Conservation (phyloP, 73 alveolate genomes). For the Uronychia setigera region DNA sequence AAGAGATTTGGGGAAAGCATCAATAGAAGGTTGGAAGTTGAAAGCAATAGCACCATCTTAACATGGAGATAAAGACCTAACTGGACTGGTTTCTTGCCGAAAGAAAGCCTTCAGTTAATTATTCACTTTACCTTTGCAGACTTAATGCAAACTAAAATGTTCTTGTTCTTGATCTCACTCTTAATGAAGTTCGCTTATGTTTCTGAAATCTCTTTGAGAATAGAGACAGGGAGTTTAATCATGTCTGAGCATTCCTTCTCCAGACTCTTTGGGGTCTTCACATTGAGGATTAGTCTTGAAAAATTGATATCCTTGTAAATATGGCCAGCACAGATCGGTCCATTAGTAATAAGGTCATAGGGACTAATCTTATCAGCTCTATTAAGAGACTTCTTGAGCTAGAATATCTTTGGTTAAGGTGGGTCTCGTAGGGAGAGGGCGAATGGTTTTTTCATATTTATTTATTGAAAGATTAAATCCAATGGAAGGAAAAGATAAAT, state of each 20-base stretch:
- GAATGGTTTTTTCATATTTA: slow-evolving; percentile 1
- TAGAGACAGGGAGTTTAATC: not conserved
- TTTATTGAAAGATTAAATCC: not conserved
- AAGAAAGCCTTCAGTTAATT: not conserved
- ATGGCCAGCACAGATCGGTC: not conserved
- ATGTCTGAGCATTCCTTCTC: not conserved
- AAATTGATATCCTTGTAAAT: not conserved
- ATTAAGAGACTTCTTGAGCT: not conserved
- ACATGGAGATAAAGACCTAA: not conserved
- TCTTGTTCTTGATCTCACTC: not conserved
- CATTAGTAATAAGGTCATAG: too few species aligned
- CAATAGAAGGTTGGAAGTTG: not conserved
- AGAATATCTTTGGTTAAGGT: too few species aligned
- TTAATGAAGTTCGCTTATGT: too few species aligned
- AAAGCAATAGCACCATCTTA: not conserved
- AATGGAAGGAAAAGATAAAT: not conserved
- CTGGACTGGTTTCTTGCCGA: not conserved
- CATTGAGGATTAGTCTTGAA: not conserved
- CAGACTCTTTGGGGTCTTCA: not conserved
- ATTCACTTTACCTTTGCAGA: not conserved
- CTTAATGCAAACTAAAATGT: not conserved
- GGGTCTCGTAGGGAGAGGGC: not conserved
- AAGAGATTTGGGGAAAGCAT: not conserved
- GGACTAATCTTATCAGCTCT: not conserved
- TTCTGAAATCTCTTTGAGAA: not conserved